Conservation (phyloP, 352 stramenopile genomes). For the Globisporangium cystogenes region DNA sequence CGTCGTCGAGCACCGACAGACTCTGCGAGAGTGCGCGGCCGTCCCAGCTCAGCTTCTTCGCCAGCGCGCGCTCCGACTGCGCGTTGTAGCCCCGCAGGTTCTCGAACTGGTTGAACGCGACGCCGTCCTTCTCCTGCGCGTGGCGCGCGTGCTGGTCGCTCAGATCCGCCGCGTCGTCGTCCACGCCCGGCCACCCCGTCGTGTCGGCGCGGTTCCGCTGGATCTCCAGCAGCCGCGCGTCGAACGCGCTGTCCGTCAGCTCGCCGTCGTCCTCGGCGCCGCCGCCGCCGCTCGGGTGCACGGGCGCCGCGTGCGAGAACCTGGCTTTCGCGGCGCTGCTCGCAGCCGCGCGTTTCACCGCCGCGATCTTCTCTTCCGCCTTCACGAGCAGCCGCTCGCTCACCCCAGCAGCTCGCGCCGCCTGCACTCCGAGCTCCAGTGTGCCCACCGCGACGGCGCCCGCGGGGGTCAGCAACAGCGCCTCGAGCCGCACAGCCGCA, state of each 20-base stretch:
- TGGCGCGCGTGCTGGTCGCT: constrained; percentile 11
- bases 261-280: constrained; percentile 7
- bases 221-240: constrained; percentile 10
- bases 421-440: constrained; percentile 50
- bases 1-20: constrained; percentile 51
- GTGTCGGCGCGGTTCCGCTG: constrained; percentile 19
- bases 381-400: constrained; percentile 53
- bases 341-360: constrained; percentile 19
- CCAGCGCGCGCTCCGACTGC: constrained; percentile 29
- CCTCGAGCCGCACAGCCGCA: constrained; percentile 40
- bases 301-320: constrained; percentile 3
- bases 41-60: constrained; percentile 64
- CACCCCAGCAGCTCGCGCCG: constrained; percentile 50
- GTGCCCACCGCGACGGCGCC: constrained; percentile 42
- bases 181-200: constrained; percentile 21
- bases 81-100: constrained; percentile 52
- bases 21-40: constrained; percentile 57
- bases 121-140: constrained; percentile 32
- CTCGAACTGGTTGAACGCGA: constrained; percentile 66
- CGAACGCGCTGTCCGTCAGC: too few relatives aligned
- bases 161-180: constrained; percentile 15
- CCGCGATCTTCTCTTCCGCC: constrained; percentile 50
- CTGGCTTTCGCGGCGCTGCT: constrained; percentile 11
- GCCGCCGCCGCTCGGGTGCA: neutral
- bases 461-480: constrained; percentile 29